These are phyloP conservation scores for Spirogloea muscicola DNA, from an alignment of 139 green algal genomes.

Conservation along the genomic window DNA sequence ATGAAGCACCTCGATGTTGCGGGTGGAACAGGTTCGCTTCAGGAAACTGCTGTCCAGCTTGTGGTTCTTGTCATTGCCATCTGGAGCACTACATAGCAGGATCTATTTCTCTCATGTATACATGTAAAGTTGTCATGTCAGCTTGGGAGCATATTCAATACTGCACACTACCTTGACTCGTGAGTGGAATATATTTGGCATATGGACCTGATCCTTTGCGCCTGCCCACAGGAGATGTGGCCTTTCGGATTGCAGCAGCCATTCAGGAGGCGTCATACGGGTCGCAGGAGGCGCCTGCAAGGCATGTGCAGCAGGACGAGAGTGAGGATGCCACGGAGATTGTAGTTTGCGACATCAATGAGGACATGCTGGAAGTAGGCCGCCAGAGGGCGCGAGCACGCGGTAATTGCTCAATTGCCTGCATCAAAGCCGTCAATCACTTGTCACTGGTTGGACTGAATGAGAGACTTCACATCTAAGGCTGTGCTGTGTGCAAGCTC, in stretches of 20 bases:
- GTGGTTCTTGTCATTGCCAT: not conserved
- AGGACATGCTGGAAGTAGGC: slow-evolving; percentile 85
- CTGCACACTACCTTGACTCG: not conserved
- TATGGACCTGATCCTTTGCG: not conserved
- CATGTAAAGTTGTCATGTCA: not conserved
- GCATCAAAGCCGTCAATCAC: not conserved
- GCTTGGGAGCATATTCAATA: not conserved
- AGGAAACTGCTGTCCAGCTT: not conserved
- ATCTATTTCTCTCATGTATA: not conserved
- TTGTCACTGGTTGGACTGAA: not conserved
- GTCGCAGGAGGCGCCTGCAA: not conserved
- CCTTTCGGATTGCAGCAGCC: slow-evolving; percentile 12
- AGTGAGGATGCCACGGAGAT: slow-evolving; percentile 49
- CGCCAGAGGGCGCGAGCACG: slow-evolving; percentile 54
- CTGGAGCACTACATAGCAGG: not conserved
- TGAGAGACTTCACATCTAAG: not conserved
- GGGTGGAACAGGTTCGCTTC: slow-evolving; percentile 77
- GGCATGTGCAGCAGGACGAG: not conserved
- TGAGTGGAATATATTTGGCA: not conserved
- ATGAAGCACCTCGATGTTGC: slow-evolving; percentile 95
- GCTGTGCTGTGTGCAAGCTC: not conserved
- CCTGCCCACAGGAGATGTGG: slow-evolving; percentile 24
- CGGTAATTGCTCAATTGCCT: not conserved
- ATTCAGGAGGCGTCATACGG: slow-evolving; percentile 4
- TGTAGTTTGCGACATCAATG: slow-evolving; percentile 92